A percentile compares a stretch with the other conserved stretches of the same genome.
Conservation (phyloP, 164 flowering plant genomes). For the Platanus orientalis region DNA sequence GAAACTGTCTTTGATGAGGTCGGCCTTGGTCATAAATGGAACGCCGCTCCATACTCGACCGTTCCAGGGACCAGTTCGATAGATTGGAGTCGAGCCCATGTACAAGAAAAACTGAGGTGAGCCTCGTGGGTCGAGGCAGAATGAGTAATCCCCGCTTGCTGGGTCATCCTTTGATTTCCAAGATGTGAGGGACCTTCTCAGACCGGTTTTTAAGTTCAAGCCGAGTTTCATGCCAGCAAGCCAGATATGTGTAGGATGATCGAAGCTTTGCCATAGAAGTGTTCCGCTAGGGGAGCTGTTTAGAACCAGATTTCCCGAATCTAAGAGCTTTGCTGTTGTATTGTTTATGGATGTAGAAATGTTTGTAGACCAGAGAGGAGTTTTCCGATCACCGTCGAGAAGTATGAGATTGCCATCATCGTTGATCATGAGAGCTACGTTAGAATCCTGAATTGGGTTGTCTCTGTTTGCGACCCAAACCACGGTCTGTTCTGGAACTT, state of each 20-base stretch:
- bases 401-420: background rate
- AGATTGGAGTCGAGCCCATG: background rate
- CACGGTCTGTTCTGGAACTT: background rate
- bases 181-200: background rate
- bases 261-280: background rate
- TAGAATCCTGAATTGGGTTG: background rate
- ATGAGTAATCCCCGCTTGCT: background rate
- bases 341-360: background rate
- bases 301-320: background rate
- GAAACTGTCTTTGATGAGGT: too few species aligned
- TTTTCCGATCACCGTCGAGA: background rate
- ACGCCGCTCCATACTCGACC: background rate
- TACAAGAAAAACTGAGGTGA: background rate
- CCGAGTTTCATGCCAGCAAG: background rate
- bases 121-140: background rate
- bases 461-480: slow-evolving; percentile 17
- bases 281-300: background rate
- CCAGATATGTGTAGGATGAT: background rate
- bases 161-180: background rate
- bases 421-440: background rate
- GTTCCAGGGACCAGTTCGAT: slow-evolving; percentile 9
- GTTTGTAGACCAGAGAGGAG: background rate
- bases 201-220: background rate
- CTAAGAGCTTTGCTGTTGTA: background rate
- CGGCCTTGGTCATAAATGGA: too few species aligned